Percentiles rank a stretch among this genome's conserved stretches.
phyloP scores from a whole-genome alignment of 2,329 filamentous ascomycete species.

The Colletotrichum sp. region DNA sequence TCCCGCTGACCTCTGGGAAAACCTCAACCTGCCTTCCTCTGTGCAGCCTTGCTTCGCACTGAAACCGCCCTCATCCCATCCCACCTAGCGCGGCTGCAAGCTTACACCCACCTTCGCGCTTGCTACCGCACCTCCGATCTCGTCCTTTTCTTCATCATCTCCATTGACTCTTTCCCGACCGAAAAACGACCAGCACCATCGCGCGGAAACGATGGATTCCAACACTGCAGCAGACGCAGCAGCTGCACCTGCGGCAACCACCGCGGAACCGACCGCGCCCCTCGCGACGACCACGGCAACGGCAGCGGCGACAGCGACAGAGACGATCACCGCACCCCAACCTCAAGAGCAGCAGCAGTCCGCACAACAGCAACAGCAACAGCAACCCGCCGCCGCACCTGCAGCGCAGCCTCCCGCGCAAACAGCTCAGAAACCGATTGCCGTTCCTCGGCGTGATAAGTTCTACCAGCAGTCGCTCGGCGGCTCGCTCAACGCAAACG shows the following conservation, averaged over 20 bases:
- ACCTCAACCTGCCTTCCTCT: constrained; percentile 6
- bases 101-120: neutral
- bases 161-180: neutral
- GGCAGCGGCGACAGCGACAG: neutral
- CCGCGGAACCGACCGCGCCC: neutral
- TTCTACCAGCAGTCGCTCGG: constrained; percentile 73
- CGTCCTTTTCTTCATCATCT: neutral
- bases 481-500: constrained; percentile 62
- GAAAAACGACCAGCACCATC: neutral
- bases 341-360: neutral
- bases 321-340: neutral
- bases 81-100: constrained; percentile 9
- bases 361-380: neutral
- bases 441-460: constrained; percentile 49
- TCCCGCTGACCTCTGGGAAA: constrained; percentile 12
- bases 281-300: neutral
- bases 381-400: neutral
- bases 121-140: neutral
- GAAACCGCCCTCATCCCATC: constrained; percentile 13
- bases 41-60: constrained; percentile 15
- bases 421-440: constrained; percentile 21
- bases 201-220: constrained; percentile 7
- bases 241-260: constrained; percentile 4
- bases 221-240: constrained; percentile 1
- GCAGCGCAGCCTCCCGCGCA: constrained; percentile 10